phyloP scores from a whole-genome alignment of 2,329 filamentous ascomycete species.

The Aspergillus sp. region DNA sequence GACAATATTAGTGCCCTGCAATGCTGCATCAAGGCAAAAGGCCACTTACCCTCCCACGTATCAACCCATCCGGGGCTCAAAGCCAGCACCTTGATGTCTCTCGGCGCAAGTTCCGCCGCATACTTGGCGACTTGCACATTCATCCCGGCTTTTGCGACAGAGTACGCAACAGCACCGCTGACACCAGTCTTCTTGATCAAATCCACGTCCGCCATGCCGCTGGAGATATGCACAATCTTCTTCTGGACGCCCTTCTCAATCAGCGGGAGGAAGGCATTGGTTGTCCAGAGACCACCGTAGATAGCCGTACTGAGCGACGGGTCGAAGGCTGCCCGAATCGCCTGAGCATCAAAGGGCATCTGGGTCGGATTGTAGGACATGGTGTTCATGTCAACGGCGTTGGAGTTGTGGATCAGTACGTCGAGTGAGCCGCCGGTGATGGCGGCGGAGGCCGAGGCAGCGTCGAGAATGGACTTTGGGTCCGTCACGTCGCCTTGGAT shows the following conservation, averaged over 20 bases:
- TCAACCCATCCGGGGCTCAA: constrained; percentile 31
- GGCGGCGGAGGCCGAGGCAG: constrained; percentile 29
- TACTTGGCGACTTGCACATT: constrained; percentile 46
- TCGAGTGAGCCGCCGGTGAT: constrained; percentile 41
- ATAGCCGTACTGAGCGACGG: constrained; percentile 14
- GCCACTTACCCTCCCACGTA: constrained; percentile 19
- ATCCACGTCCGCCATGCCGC: constrained; percentile 33
- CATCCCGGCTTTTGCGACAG: constrained; percentile 40
- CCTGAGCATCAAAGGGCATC: constrained; percentile 14
- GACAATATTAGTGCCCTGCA: background rate
- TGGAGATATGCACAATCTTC: constrained; percentile 44
- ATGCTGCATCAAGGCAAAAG: background rate
- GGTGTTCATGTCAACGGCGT: constrained; percentile 20
- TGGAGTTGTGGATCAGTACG: constrained; percentile 44
- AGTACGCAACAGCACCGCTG: constrained; percentile 30
- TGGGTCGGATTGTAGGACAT: constrained; percentile 17
- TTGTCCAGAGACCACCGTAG: constrained; percentile 12
- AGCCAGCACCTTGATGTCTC: constrained; percentile 34
- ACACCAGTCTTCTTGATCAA: constrained; percentile 22
- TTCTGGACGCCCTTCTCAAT: constrained; percentile 39
- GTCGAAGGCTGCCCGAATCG: constrained; percentile 17
- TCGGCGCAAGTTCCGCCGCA: constrained; percentile 30
- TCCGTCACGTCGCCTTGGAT: constrained; percentile 30
- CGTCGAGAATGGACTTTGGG: constrained; percentile 33
- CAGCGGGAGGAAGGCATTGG: constrained; percentile 43